Evolutionary conservation across 495 filamentous ascomycete species (phyloP), one percentile per base, ranked within the genome.

Genomic region (Aspergillus bertholletiae): DNA sequence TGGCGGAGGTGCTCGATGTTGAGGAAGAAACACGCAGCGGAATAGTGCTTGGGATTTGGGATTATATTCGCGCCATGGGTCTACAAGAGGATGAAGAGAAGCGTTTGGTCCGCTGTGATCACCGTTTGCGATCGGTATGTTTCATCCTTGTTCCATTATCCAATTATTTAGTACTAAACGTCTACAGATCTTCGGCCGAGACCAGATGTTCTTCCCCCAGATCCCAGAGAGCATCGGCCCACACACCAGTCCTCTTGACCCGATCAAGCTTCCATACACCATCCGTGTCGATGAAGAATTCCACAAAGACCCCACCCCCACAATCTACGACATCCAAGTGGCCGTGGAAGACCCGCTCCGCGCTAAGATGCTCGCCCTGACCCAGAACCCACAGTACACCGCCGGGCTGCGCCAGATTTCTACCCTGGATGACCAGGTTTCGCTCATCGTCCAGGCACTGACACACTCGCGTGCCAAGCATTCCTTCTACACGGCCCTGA

Each of bases 11-110:
- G 11, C 74, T 97, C 20, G 95, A 97, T 61, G 86, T 88, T 46
- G 80, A 85, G 47, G 90, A 95, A 63, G 95, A 92, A 48, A 92
- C 92, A 15, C 82, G 90, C 12, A 85, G 89, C 32, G 90, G 90
- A 28, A 87, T 90, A 26, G 84, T 96, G 20, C 87, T 93, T 75
- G 92, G 88, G 23, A 81, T 99, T 24, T 97, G 91, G 90, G 90
- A 97, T 66, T 99, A 99, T 66, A 88, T 96, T 58, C 87, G 88
- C 55, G 80, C 88, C 20, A 89, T 88, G 79, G 85, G 84, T 11
- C 72, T 99, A 15, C 88, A 93, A 65, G 93, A 97, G 58, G 90
- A 96, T 51, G 92, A 96, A 21, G 94, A 99, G 65, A 90, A 90
- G 76, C 82, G 94, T 51, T 85, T 85, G 44, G 90, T 99, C 54